Evolutionary conservation across 148 eudicot genomes (phyloP).

Genomic region (Camellia granthamiana): DNA sequence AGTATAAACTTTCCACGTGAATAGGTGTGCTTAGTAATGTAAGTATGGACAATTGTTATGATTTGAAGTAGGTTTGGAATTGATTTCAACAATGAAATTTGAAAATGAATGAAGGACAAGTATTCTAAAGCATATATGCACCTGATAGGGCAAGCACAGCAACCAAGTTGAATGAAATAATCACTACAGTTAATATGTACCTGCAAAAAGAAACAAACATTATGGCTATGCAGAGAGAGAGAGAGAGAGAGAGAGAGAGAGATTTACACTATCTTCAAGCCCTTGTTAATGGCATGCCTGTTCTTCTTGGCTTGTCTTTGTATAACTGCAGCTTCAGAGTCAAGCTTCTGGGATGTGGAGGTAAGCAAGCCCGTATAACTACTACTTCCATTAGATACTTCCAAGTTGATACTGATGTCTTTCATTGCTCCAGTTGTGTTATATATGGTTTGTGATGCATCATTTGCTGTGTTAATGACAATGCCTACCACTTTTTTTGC

Average conservation of each 20-base stretch:
- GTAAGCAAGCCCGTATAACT: slow-evolving; percentile 44
- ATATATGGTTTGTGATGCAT: slow-evolving; percentile 56
- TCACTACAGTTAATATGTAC: slow-evolving; percentile 42
- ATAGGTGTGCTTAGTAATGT: too few species aligned
- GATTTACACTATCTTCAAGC: slow-evolving; percentile 48
- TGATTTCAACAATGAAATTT: background rate
- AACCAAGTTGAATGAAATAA: slow-evolving; percentile 43
- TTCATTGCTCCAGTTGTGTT: slow-evolving; percentile 60
- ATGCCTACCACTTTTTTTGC: slow-evolving; percentile 53
- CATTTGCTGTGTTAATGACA: slow-evolving; percentile 55
- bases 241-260: slow-evolving; percentile 5
- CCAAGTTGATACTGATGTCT: slow-evolving; percentile 34
- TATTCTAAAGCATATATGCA: slow-evolving; percentile 9
- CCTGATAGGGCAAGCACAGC: slow-evolving; percentile 56
- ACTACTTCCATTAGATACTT: slow-evolving; percentile 21
- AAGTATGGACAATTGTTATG: background rate
- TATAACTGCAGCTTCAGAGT: slow-evolving; percentile 49
- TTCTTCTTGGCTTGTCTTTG: slow-evolving; percentile 47
- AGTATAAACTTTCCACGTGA: background rate
- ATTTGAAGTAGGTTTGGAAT: background rate
- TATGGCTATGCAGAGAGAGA: background rate
- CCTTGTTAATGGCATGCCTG: slow-evolving; percentile 40
- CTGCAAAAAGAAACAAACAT: slow-evolving; percentile 30
- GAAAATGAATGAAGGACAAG: background rate
- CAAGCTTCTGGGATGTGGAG: slow-evolving; percentile 49